Base-by-base conservation (phyloP, 2,329 filamentous ascomycete genomes). In the Fusarium sp. region DNA sequence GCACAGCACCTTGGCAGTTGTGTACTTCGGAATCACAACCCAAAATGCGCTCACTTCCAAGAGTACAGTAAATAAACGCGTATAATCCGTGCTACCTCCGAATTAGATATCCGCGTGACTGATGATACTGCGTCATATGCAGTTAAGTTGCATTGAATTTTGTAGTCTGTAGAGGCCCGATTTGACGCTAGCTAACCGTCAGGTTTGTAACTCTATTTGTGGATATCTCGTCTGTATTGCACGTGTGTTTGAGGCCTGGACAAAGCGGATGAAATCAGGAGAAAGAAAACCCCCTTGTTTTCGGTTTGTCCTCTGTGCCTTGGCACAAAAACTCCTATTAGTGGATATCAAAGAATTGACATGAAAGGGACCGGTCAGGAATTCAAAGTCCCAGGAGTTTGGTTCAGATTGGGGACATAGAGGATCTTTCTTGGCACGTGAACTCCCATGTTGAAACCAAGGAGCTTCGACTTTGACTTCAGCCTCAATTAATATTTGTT, bases 131-230 rank as follows among this genome's bases (percentile, higher is more conserved):
- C 67, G 65, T 70, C 67, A 68, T 64, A 57, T 59, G 63, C 28
- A 42, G 56, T 53, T 43, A 40, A 68, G 67, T 56, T 71, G 50
- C 67, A 71, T 70, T 67, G 53, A 59, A 28, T 41, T 59, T 25
- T 13, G 49, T 55, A 37, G 32, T 47, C 43, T 56, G 20, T 59
- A 46, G 67, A 68, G 47, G 58, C 67, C 67, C 25, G 40, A 68
- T 47, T 62, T 49, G 55, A 61, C 62, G 55, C 63, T 66, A 66
- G 63, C 61, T 66, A 34, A 30, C 32, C 28, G 62, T 50, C 62
- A 66, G 48, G 63, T 55, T 66, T 66, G 45, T 28, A 66, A 41
- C 55, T 58, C 27, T 32, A 60, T 55, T 48, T 66, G 62, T 66
- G 62, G 62, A 55, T 66, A 61, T 66, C 18, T 11, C 40, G 30